These are phyloP conservation scores for Omphalotus olearius DNA, from an alignment of 1,284 basidiomycete species.

Conservation along the genomic window DNA sequence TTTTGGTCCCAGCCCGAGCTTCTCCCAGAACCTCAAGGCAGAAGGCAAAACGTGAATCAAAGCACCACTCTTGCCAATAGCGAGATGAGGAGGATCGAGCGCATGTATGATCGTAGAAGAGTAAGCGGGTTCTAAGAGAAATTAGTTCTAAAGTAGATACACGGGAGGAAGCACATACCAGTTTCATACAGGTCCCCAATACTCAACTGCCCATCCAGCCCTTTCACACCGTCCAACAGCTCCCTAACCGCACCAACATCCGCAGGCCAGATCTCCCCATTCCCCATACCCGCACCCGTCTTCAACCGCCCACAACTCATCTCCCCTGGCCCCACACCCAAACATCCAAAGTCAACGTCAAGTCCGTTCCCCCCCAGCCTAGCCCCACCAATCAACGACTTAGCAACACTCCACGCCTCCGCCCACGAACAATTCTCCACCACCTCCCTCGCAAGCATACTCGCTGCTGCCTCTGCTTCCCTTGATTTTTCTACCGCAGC, in stretches of 20 bases:
- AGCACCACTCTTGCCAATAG: conserved; percentile 58
- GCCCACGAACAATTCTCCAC: conserved; percentile 68
- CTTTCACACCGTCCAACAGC: conserved; percentile 27
- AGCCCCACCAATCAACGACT: conserved; percentile 10
- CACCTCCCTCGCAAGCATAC: conserved; percentile 55
- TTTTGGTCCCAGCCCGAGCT: conserved; percentile 68
- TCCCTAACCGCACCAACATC: conserved; percentile 43
- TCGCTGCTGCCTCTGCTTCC: conserved; percentile 60
- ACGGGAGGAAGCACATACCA: conserved; percentile 23
- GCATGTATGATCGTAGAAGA: conserved; percentile 19
- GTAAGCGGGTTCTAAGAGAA: background rate
- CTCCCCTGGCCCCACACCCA: background rate
- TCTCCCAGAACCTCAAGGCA: conserved; percentile 78
- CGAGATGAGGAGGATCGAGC: conserved; percentile 53
- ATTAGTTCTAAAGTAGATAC: background rate
- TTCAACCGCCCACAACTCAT: background rate
- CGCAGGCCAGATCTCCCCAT: conserved; percentile 44
- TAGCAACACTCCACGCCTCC: conserved; percentile 52
- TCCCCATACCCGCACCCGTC: background rate
- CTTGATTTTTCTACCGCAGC: conserved; percentile 57
- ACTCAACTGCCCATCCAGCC: conserved; percentile 28
- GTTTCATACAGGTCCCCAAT: conserved; percentile 34
- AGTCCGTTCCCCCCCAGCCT: background rate
- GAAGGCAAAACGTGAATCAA: conserved; percentile 62
- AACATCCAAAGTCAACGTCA: background rate